phyloP scores from a whole-genome alignment of 78 protist genomes.

The Salpingoeca rosetta region DNA sequence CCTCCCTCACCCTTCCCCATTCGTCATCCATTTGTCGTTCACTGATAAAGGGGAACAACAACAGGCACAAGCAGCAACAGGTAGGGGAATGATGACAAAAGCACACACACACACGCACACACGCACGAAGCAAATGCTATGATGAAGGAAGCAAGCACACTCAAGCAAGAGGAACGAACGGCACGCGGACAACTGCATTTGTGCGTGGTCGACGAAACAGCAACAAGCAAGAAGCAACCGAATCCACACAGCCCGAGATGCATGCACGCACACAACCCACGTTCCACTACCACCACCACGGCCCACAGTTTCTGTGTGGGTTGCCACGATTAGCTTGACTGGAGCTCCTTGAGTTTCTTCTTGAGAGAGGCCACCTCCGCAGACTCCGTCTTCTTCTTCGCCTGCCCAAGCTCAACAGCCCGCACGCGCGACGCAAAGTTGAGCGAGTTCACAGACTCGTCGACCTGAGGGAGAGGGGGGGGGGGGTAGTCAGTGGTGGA shows the following conservation, averaged over 20 bases:
- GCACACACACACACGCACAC: no score
- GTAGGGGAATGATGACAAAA: no score
- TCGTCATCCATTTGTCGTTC: neutral
- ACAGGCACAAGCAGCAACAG: neutral
- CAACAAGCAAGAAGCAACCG: neutral
- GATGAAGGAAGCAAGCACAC: neutral
- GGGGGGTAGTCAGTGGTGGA: no score
- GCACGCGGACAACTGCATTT: neutral
- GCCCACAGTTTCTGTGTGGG: neutral
- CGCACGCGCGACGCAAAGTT: neutral
- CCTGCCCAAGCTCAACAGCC: neutral
- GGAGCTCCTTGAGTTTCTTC: neutral
- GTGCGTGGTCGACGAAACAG: neutral
- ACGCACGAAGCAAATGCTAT: no score
- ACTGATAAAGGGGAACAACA: neutral
- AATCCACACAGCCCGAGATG: neutral
- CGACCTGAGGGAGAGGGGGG: no score
- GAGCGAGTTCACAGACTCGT: neutral
- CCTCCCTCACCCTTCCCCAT: neutral
- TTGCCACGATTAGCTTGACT: neutral
- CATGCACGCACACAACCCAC: neutral
- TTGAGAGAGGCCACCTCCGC: neutral
- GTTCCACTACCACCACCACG: neutral
- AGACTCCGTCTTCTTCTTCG: neutral
- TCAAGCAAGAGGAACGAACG: neutral